Base-by-base conservation (phyloP, 208 protist species). In the Trypanosoma brucei region DNA sequence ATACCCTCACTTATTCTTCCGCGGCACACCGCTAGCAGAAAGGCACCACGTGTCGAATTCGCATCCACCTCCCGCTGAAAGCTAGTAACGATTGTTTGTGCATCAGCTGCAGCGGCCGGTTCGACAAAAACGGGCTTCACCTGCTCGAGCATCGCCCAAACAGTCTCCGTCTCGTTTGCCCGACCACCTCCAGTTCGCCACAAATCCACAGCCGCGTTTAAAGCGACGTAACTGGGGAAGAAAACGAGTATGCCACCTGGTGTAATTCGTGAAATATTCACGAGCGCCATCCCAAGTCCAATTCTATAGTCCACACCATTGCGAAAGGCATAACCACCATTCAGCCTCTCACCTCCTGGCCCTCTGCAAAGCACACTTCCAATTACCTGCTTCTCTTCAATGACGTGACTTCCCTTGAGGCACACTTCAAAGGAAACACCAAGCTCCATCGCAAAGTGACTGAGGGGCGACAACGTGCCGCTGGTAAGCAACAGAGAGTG, bases 1-100 rank as follows among this genome's bases (percentile, higher is more conserved):
- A 99, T 68, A 34, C 98, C 98, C 73, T 99, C 98, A 66, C 93
- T 98, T 33, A 98, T 81, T 67, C 98, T 98, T 36, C 97, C 98
- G n/a, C 98, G 83, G 59, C 95, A 98, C 1, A 99, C 96, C 2
- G 96, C 97, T 46, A 99, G 86, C 6, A 99, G 86, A 8, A 98
- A 69, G 3, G 97, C 97, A 0, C 96, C 96, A 14, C 75, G 65
- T 4, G 63, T 45, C 9, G 76, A 76, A 1, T 50, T 56, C 31
- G 38, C 45, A 53, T 91, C 82, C 37, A 91, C 88, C 50, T 83
- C 79, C 35, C 75, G 75, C 63, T 94, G 87, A 51, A 92, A 96
- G 14, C 70, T 66, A 31, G 69, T 50, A 0, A 96, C 79, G 45
- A 94, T 75, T 9, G 79, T 51, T 3, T 51, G 33, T 9, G 94